Conservation (phyloP, 1,139 yeast species). For the Protomyces lactucae-debilis region DNA sequence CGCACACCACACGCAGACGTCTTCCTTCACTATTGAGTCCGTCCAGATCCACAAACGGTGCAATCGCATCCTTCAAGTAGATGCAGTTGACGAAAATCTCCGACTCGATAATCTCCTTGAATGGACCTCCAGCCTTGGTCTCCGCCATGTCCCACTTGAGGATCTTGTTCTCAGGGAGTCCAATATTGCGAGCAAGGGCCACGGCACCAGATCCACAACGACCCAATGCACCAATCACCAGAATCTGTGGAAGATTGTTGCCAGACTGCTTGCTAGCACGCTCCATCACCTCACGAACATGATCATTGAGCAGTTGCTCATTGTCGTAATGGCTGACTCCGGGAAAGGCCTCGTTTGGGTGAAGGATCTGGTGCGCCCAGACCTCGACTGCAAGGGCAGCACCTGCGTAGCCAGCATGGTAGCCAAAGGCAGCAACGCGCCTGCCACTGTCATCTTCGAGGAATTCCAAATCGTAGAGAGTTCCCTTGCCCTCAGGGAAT, state of each 20-base stretch:
- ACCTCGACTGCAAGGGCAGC: slow-evolving; percentile 93
- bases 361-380: slow-evolving; percentile 86
- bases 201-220: slow-evolving; percentile 99
- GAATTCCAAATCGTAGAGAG: slow-evolving; percentile 87
- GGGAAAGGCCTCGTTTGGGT: slow-evolving; percentile 57
- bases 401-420: slow-evolving; percentile 98
- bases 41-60: slow-evolving; percentile 68
- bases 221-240: slow-evolving; percentile 95
- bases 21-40: slow-evolving; percentile 64
- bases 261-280: slow-evolving; percentile 47
- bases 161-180: slow-evolving; percentile 79
- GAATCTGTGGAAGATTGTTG: slow-evolving; percentile 32
- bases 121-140: slow-evolving; percentile 96
- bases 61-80: slow-evolving; percentile 84
- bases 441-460: slow-evolving; percentile 91
- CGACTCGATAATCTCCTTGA: slow-evolving; percentile 77
- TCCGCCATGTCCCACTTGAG: slow-evolving; percentile 95
- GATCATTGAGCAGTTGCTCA: slow-evolving; percentile 65
- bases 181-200: slow-evolving; percentile 72
- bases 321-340: slow-evolving; percentile 78
- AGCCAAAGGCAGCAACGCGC: slow-evolving; percentile 98
- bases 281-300: slow-evolving; percentile 59
- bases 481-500: slow-evolving; percentile 87
- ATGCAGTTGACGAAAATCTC: slow-evolving; percentile 95
- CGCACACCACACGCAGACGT: slow-evolving; percentile 85